Conservation (phyloP, 306 rosid genomes). For the Begonia peltatifolia region DNA sequence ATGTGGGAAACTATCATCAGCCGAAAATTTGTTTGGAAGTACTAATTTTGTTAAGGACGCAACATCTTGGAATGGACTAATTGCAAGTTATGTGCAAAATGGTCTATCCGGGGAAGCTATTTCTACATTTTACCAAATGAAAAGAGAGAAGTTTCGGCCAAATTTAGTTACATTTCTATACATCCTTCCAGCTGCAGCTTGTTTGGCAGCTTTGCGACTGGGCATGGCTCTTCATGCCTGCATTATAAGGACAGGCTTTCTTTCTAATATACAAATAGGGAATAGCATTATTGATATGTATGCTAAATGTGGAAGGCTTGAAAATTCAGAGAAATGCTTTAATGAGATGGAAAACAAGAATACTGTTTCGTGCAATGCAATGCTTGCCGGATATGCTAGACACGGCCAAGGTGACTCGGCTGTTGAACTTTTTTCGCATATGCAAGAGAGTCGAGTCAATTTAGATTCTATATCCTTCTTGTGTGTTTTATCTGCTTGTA, state of each 20-base stretch:
- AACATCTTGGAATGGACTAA: conserved; percentile 51
- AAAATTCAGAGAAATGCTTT: conserved; percentile 46
- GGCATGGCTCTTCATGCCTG: conserved; percentile 53
- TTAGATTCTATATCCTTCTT: conserved; percentile 48
- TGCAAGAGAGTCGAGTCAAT: conserved; percentile 30
- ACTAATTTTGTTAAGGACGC: conserved; percentile 24
- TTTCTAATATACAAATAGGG: conserved; percentile 23
- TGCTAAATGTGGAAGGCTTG: conserved; percentile 53
- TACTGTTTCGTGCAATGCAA: conserved; percentile 50
- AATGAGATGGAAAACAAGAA: conserved; percentile 45
- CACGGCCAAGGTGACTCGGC: conserved; percentile 50
- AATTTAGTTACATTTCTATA: conserved; percentile 38
- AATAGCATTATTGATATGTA: conserved; percentile 56
- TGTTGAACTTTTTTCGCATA: conserved; percentile 32
- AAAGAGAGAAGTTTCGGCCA: conserved; percentile 30
- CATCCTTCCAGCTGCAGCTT: conserved; percentile 47
- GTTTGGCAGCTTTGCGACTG: conserved; percentile 30
- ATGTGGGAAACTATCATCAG: conserved; percentile 39
- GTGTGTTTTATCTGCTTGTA: conserved; percentile 54
- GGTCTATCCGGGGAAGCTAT: conserved; percentile 32
- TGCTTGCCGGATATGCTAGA: conserved; percentile 57
- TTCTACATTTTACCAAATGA: conserved; percentile 33
- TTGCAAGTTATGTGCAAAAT: conserved; percentile 37
- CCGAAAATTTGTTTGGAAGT: conserved; percentile 30
- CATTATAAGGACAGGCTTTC: conserved; percentile 44